These are phyloP conservation scores for Metschnikowia amazonensis DNA, from an alignment of 805 yeast species.

Conservation along the genomic window DNA sequence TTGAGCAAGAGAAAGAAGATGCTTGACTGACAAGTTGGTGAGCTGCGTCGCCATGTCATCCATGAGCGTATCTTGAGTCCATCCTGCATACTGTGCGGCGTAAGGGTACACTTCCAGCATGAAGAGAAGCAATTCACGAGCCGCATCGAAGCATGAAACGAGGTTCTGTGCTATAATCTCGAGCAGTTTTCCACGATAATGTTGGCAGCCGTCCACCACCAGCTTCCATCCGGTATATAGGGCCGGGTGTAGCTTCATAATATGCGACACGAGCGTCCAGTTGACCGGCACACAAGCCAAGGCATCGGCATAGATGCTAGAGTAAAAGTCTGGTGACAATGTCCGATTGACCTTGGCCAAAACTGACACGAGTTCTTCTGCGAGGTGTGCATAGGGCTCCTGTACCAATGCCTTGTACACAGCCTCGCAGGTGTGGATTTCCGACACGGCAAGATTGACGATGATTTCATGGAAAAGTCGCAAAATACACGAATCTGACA, in stretches of 20 bases:
- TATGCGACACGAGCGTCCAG: slow-evolving; percentile 45
- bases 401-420: slow-evolving; percentile 42
- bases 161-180: slow-evolving; percentile 27
- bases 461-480: slow-evolving; percentile 27
- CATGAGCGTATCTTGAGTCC: slow-evolving; percentile 30
- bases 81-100: slow-evolving; percentile 21
- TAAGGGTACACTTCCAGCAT: slow-evolving; percentile 42
- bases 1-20: slow-evolving; percentile 25
- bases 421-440: slow-evolving; percentile 44
- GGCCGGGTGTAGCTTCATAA: slow-evolving; percentile 54
- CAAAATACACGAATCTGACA: slow-evolving; percentile 6
- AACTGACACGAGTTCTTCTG: slow-evolving; percentile 43
- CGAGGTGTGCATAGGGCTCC: slow-evolving; percentile 31
- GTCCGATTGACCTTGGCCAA: slow-evolving; percentile 51
- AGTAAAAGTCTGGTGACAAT: slow-evolving; percentile 50
- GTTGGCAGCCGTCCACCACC: slow-evolving; percentile 22
- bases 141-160: slow-evolving; percentile 47
- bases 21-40: slow-evolving; percentile 44
- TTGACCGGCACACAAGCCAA: slow-evolving; percentile 23
- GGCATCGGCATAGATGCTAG: slow-evolving; percentile 34
- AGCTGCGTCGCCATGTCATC: slow-evolving; percentile 39
- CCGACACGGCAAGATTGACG: slow-evolving; percentile 27
- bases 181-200: neutral
- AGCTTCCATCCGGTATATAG: slow-evolving; percentile 45
- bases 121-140: slow-evolving; percentile 55